phyloP scores from a whole-genome alignment of 1,139 yeast species.

The Yueomyces sp. region DNA sequence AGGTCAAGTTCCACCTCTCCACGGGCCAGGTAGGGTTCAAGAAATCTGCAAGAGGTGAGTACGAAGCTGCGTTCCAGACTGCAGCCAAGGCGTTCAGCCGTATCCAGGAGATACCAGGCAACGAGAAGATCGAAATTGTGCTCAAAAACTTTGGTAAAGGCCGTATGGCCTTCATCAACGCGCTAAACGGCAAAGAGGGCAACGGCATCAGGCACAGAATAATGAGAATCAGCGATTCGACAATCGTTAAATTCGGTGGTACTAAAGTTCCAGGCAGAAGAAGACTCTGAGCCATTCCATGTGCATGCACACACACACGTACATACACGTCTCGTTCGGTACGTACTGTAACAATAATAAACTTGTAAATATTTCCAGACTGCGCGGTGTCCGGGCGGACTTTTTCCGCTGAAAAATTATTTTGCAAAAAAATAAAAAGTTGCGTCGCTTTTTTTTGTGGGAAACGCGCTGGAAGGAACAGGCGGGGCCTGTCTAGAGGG shows the following conservation, averaged over 20 bases:
- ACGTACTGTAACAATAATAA: neutral
- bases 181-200: slow-evolving; percentile 86
- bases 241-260: slow-evolving; percentile 87
- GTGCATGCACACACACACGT: neutral
- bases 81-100: slow-evolving; percentile 58
- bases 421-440: no score
- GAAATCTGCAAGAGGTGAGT: slow-evolving; percentile 75
- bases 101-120: slow-evolving; percentile 49
- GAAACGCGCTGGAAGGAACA: no score
- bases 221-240: slow-evolving; percentile 60
- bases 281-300: slow-evolving; percentile 37
- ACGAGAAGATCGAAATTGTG: slow-evolving; percentile 56
- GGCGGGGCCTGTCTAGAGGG: neutral
- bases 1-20: slow-evolving; percentile 49
- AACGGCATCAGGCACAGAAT: slow-evolving; percentile 48
- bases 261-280: slow-evolving; percentile 73
- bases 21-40: slow-evolving; percentile 70
- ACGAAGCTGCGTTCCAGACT: slow-evolving; percentile 90
- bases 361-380: neutral
- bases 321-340: neutral
- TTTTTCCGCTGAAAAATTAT: no score
- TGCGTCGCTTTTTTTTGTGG: no score
- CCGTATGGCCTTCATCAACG: slow-evolving; percentile 73
- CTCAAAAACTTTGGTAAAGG: slow-evolving; percentile 82
- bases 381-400: neutral